phyloP scores from a whole-genome alignment of 352 stramenopile genomes.

The Phytophthora sp. region DNA sequence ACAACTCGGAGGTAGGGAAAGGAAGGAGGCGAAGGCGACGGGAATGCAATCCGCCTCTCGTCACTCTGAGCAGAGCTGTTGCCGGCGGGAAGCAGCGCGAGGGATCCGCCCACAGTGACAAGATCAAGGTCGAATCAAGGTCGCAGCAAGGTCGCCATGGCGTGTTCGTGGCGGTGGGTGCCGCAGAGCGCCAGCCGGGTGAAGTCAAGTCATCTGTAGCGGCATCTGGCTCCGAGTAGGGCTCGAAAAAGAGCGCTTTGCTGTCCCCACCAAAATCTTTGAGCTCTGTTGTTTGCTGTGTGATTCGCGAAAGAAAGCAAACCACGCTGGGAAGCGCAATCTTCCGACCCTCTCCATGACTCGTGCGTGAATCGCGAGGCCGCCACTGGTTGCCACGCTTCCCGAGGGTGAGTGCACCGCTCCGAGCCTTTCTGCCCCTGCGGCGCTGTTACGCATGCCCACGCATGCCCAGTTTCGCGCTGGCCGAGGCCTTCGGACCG shows the following conservation, averaged over 20 bases:
- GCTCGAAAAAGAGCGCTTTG: no score
- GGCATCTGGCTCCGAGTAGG: no score
- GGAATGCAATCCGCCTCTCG: neutral
- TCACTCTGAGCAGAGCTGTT: neutral
- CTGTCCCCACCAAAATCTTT: slow-evolving; percentile 30
- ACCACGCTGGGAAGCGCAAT: slow-evolving; percentile 19
- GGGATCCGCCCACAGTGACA: neutral
- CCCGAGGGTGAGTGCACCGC: neutral
- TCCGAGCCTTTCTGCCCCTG: slow-evolving; percentile 5
- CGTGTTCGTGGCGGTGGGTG: neutral
- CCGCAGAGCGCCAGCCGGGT: neutral
- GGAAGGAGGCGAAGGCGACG: neutral
- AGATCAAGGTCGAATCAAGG: neutral
- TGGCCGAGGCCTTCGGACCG: neutral
- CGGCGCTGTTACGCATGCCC: neutral
- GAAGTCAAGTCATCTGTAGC: slow-evolving; percentile 12
- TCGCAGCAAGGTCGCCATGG: no score
- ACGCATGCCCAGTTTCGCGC: slow-evolving; percentile 23
- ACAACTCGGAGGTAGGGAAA: slow-evolving; percentile 10
- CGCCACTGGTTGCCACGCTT: slow-evolving; percentile 6
- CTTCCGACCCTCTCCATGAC: slow-evolving; percentile 32
- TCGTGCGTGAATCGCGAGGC: no score
- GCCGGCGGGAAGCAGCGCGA: neutral
- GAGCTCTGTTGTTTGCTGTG: no score
- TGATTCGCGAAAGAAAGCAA: slow-evolving; percentile 33